Evolutionary conservation across 208 protist genomes (phyloP).

Genomic region (Wallacemonas collosoma): DNA sequence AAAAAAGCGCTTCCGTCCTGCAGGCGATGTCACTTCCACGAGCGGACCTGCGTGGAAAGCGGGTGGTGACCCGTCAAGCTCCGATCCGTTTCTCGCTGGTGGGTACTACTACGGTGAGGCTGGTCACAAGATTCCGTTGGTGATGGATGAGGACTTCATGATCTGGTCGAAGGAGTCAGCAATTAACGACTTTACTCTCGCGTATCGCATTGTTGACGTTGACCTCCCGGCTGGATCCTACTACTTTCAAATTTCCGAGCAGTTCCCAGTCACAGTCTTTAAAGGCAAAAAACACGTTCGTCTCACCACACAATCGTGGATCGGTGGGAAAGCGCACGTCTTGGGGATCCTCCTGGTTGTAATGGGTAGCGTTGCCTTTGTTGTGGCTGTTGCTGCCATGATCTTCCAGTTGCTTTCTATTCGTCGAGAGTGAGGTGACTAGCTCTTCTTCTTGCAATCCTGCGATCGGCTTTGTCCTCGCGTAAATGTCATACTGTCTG

Average conservation of each 20-base stretch:
- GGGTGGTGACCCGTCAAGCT: slow-evolving; percentile 34
- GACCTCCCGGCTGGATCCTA: slow-evolving; percentile 90
- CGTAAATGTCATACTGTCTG: too few species aligned
- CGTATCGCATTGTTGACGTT: slow-evolving; percentile 91
- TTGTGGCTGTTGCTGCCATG: slow-evolving; percentile 39
- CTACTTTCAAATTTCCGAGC: slow-evolving; percentile 87
- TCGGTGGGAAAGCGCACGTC: slow-evolving; percentile 95
- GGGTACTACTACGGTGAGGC: slow-evolving; percentile 86
- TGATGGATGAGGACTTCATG: slow-evolving; percentile 96
- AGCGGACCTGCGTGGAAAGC: slow-evolving; percentile 41
- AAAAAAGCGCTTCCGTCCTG: slow-evolving; percentile 70
- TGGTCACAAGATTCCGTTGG: slow-evolving; percentile 77
- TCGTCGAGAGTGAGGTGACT: background rate
- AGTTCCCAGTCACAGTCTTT: slow-evolving; percentile 88
- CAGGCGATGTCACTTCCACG: slow-evolving; percentile 14
- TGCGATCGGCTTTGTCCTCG: too few species aligned
- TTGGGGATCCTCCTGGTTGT: slow-evolving; percentile 92
- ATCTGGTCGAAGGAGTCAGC: slow-evolving; percentile 97
- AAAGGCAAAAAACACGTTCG: slow-evolving; percentile 93
- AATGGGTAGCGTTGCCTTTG: slow-evolving; percentile 73
- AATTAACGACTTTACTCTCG: slow-evolving; percentile 96
- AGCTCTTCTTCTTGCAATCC: too few species aligned
- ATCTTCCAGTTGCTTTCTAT: slow-evolving; percentile 17
- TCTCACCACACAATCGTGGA: slow-evolving; percentile 90
- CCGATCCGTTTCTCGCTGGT: slow-evolving; percentile 61